These are phyloP conservation scores for Trifolium repens DNA, from an alignment of 306 rosid species.

Conservation along the genomic window DNA sequence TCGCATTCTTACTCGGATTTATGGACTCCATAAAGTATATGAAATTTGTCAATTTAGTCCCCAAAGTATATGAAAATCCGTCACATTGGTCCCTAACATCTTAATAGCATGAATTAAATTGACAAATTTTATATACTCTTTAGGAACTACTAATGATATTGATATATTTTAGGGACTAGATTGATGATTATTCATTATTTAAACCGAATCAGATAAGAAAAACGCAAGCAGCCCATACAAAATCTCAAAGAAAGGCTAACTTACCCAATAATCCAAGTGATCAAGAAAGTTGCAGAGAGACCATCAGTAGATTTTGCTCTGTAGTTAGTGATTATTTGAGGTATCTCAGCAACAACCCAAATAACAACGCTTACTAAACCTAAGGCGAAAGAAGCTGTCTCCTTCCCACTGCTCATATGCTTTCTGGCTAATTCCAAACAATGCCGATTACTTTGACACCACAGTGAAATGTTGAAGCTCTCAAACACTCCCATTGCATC, in stretches of 20 bases:
- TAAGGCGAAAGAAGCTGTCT: constrained; percentile 61
- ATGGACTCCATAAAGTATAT: background rate
- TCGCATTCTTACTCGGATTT: no score
- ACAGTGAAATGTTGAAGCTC: constrained; percentile 35
- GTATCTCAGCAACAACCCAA: constrained; percentile 90
- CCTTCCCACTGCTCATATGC: constrained; percentile 49
- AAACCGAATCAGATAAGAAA: background rate
- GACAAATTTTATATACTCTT: background rate
- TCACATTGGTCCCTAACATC: background rate
- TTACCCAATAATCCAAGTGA: constrained; percentile 84
- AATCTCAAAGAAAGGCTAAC: background rate
- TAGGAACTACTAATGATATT: background rate
- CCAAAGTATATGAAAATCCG: background rate
- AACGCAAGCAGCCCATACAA: background rate
- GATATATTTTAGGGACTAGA: background rate
- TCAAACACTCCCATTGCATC: constrained; percentile 45
- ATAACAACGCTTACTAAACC: constrained; percentile 66
- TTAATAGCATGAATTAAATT: background rate
- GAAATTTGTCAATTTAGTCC: background rate
- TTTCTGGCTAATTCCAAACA: constrained; percentile 56
- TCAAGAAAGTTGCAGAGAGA: constrained; percentile 73
- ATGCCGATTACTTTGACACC: constrained; percentile 28
- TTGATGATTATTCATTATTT: background rate
- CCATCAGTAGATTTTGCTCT: constrained; percentile 72
- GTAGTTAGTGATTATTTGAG: constrained; percentile 78